Percentiles rank a stretch among this genome's conserved stretches.
Evolutionary conservation across 345 rosid species (phyloP).

Genomic region (Corymbia maculata): DNA sequence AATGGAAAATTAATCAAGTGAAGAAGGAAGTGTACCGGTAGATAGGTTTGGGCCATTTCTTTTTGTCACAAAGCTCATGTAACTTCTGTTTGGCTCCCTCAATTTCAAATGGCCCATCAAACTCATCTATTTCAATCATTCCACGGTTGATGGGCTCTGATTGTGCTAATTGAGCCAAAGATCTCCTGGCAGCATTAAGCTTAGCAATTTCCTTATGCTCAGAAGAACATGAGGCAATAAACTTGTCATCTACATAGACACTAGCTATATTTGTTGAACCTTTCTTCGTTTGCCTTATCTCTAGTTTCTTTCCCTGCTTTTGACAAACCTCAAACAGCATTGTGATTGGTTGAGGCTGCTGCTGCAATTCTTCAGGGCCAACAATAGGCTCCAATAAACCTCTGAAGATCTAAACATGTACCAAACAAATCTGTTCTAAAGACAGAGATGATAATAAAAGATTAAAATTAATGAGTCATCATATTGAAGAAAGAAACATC

Average conservation of each 20-base stretch:
- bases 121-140: neutral
- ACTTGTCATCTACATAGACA: slow-evolving; percentile 38
- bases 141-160: neutral
- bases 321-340: slow-evolving; percentile 50
- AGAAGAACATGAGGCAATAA: slow-evolving; percentile 44
- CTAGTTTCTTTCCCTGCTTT: slow-evolving; percentile 43
- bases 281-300: slow-evolving; percentile 26
- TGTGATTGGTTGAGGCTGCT: slow-evolving; percentile 67
- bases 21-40: slow-evolving; percentile 38
- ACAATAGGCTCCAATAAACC: slow-evolving; percentile 64
- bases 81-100: slow-evolving; percentile 56
- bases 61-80: slow-evolving; percentile 41
- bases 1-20: neutral
- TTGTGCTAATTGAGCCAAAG: slow-evolving; percentile 28
- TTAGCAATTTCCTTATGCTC: slow-evolving; percentile 55
- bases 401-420: slow-evolving; percentile 38
- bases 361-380: slow-evolving; percentile 39
- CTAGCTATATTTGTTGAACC: slow-evolving; percentile 22
- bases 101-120: slow-evolving; percentile 3
- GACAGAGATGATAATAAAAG: neutral
- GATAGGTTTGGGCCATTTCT: slow-evolving; percentile 59
- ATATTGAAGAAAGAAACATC: slow-evolving; percentile 1
- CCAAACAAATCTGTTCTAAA: neutral
- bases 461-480: neutral
- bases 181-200: slow-evolving; percentile 56